Base-by-base conservation (phyloP, 148 eudicot species). In the Rhododendron kiyosumense region DNA sequence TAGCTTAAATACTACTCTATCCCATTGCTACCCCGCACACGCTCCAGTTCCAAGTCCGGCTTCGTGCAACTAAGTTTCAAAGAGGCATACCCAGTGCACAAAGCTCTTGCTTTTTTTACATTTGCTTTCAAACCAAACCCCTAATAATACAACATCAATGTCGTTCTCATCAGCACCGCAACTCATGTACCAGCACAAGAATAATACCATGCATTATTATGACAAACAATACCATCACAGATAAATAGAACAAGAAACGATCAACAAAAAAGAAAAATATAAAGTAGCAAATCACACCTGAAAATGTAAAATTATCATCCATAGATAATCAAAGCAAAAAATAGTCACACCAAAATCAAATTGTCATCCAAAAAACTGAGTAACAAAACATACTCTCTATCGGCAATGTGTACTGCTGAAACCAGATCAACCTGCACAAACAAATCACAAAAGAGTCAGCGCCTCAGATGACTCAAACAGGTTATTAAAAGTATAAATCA, bases 391-490 rank as follows among this genome's bases (percentile, higher is more conserved):
- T 91, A 97, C 99, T 95, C 96, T 88, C 89, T 91, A 84, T 97
- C 99, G 4, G 96, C 99, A 93, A 97, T 97, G 89, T 97, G 99
- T 69, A 97, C 95, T 1, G 98, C 96, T 2, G 99, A 97, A 78
- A 97, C 97, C 94, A 95, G 92, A 95, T 97, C 99, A 88, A 97
- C 98, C 98, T 97, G 90, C 90, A 88, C 69, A 83, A 52, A 36
- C 18, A 80, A 43, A 20, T 43, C 87, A 87, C 57, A 10, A 48
- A 79, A 80, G 46, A 77, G 20, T 45, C 71, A 82, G 75, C 8
- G 26, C 76, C 76, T 34, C 26, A 86, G 30, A 54, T 34, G 26
- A 51, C 51, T 43, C 5, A 79, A 78, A 69, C 9, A 15, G 63
- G 4, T 65, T 67, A 65, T 36, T 36, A 61, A 22, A 48, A 36